Percentiles rank a stretch among this genome's conserved stretches.
Conservation (phyloP, 192 early-diverging fungal genomes). For the Paraglomus brasilianum region DNA sequence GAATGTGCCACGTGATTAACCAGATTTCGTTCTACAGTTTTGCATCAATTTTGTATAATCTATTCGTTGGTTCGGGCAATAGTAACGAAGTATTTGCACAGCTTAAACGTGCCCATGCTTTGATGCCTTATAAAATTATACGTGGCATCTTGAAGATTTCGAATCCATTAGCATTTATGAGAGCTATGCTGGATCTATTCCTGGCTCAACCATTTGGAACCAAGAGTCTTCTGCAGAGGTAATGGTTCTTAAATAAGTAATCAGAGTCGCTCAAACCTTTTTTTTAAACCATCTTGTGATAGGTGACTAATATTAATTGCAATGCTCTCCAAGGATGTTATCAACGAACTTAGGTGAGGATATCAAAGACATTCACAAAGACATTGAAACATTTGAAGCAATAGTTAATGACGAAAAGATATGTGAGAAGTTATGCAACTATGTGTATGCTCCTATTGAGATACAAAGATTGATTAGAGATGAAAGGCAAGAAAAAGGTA, state of each 20-base stretch:
- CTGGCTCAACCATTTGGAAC: constrained; percentile 59
- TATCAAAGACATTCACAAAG: constrained; percentile 47
- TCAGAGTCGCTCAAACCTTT: not conserved
- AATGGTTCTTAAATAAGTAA: no score
- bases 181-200: constrained; percentile 55
- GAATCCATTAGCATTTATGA: constrained; percentile 57
- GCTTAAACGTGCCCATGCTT: constrained; percentile 51
- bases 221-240: constrained; percentile 54
- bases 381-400: constrained; percentile 41
- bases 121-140: constrained; percentile 55
- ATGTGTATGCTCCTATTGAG: constrained; percentile 37
- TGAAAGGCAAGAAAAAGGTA: constrained; percentile 25
- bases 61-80: constrained; percentile 53
- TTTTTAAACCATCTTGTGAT: not conserved
- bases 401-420: constrained; percentile 38
- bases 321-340: constrained; percentile 42
- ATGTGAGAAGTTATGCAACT: constrained; percentile 52
- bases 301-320: not conserved
- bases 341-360: constrained; percentile 53
- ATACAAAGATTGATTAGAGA: constrained; percentile 29
- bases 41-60: constrained; percentile 53
- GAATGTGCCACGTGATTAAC: no score
- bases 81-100: constrained; percentile 47
- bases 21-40: constrained; percentile 33
- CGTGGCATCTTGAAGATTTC: constrained; percentile 51